Evolutionary conservation across 1,284 basidiomycete species (phyloP).

Genomic region (Vanrija sp.): DNA sequence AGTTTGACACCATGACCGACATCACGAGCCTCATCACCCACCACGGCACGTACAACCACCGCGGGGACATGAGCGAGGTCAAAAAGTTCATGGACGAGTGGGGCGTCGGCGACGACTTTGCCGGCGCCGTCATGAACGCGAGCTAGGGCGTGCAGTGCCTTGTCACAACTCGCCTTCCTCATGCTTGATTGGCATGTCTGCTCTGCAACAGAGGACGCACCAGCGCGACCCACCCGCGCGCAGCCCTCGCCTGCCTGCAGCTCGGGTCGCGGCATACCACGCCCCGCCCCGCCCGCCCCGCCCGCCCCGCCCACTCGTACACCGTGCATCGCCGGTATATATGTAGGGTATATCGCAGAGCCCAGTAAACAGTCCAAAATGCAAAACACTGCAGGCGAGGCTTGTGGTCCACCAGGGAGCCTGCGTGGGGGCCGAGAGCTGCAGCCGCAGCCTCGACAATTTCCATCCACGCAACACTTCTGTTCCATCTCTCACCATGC

Average conservation of each 20-base stretch:
- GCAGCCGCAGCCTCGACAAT: neutral
- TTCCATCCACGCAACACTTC: no score
- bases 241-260: neutral
- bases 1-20: constrained; percentile 47
- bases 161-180: no score
- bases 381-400: neutral
- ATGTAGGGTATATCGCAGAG: constrained; percentile 4
- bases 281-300: no score
- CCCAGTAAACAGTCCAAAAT: constrained; percentile 10
- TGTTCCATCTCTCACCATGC: no score
- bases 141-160: neutral
- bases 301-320: no score
- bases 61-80: constrained; percentile 52
- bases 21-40: constrained; percentile 47
- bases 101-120: constrained; percentile 49
- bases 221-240: no score
- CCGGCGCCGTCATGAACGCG: constrained; percentile 39
- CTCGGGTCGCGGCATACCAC: no score
- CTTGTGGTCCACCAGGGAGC: neutral
- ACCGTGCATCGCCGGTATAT: constrained; percentile 1
- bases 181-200: no score
- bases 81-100: constrained; percentile 44
- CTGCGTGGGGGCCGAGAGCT: neutral
- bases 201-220: no score
- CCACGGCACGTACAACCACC: constrained; percentile 46